A percentile compares a stretch with the other conserved stretches of the same genome.
These are phyloP conservation scores for Cordyceps cateniannulata DNA, from an alignment of 2,329 filamentous ascomycete species.

Conservation along the genomic window DNA sequence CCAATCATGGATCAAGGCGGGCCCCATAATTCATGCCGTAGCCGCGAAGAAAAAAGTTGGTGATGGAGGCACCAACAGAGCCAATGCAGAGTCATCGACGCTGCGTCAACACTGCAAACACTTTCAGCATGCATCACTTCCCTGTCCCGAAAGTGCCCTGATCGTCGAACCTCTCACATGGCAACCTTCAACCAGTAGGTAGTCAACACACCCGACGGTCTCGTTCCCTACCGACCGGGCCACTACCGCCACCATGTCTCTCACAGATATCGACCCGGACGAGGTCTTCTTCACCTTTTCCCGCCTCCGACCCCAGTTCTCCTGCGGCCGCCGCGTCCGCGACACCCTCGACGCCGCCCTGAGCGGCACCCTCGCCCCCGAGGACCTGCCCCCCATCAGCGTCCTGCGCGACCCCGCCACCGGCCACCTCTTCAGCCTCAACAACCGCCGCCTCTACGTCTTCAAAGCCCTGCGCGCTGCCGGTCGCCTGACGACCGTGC, in stretches of 20 bases:
- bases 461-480: constrained; percentile 10
- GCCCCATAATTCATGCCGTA: background rate
- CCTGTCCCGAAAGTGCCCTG: background rate
- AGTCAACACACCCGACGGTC: background rate
- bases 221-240: background rate
- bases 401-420: constrained; percentile 11
- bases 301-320: constrained; percentile 12
- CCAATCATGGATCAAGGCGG: background rate
- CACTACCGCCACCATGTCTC: constrained; percentile 5
- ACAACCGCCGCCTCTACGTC: constrained; percentile 14
- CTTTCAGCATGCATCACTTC: background rate
- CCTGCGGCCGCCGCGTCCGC: constrained; percentile 13
- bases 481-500: background rate
- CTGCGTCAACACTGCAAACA: background rate
- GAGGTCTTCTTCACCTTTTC: constrained; percentile 14
- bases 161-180: background rate
- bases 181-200: background rate
- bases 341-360: constrained; percentile 11
- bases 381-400: constrained; percentile 13
- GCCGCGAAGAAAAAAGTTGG: background rate
- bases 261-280: constrained; percentile 9
- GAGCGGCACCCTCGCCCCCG: background rate
- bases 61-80: background rate
- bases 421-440: constrained; percentile 13
- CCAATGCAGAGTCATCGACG: background rate